Evolutionary conservation across 2,329 filamentous ascomycete species (phyloP).

Genomic region (Pseudopyricularia javanii): DNA sequence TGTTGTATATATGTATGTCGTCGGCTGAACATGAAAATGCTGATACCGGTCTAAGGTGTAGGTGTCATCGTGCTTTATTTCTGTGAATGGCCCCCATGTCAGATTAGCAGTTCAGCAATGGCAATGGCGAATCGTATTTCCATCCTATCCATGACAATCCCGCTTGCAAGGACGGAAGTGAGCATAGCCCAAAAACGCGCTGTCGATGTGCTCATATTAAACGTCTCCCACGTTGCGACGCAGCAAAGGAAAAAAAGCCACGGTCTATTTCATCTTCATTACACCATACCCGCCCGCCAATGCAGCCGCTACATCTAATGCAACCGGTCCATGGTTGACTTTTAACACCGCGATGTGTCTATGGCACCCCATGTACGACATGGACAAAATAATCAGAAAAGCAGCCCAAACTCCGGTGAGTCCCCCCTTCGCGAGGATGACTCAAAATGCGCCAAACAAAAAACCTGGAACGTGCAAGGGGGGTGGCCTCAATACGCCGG

Average conservation of each 20-base stretch:
- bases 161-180: too few species aligned
- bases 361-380: neutral
- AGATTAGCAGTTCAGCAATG: too few species aligned
- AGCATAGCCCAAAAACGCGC: neutral
- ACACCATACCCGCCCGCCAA: neutral
- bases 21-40: too few species aligned
- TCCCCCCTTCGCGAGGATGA: neutral
- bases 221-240: neutral
- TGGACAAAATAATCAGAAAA: neutral
- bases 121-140: too few species aligned
- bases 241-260: neutral
- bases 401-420: neutral
- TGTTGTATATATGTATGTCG: neutral
- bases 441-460: neutral
- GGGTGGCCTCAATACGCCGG: constrained; percentile 35
- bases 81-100: too few species aligned
- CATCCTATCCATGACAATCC: too few species aligned
- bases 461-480: too few species aligned
- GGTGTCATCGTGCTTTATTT: too few species aligned
- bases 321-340: neutral
- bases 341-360: neutral
- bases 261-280: neutral
- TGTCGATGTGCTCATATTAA: neutral
- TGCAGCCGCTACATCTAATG: neutral
- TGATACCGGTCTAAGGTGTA: too few species aligned